Evolutionary conservation across 148 eudicot species (phyloP).

Genomic region (Cornus controversa): DNA sequence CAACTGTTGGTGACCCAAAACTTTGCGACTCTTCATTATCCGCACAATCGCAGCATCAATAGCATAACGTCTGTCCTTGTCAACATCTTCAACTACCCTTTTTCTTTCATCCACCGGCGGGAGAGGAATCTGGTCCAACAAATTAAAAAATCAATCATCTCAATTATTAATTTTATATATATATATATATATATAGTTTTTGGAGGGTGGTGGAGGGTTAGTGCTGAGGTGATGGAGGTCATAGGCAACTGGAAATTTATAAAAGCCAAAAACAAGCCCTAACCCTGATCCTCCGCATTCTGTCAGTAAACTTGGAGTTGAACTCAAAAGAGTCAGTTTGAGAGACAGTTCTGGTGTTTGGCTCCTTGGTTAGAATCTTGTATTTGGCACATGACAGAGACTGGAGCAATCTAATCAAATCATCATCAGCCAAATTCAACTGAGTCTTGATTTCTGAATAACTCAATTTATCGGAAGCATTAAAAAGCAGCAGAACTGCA

Average conservation of each 20-base stretch:
- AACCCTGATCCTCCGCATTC: constrained; percentile 45
- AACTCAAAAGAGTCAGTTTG: constrained; percentile 34
- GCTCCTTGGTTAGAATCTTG: constrained; percentile 40
- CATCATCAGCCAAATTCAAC: constrained; percentile 45
- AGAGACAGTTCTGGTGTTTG: constrained; percentile 27
- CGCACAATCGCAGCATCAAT: constrained; percentile 51
- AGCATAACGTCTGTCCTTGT: constrained; percentile 50
- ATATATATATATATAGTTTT: too few species aligned
- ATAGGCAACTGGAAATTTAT: too few species aligned
- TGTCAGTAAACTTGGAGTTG: constrained; percentile 42
- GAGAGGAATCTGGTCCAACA: constrained; percentile 39
- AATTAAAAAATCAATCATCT: neutral
- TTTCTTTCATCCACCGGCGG: constrained; percentile 47
- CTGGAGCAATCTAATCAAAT: constrained; percentile 36
- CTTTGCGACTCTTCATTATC: constrained; percentile 44
- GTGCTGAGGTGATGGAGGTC: too few species aligned
- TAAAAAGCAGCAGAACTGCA: constrained; percentile 43
- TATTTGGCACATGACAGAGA: constrained; percentile 48
- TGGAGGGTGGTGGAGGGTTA: too few species aligned
- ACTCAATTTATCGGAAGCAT: constrained; percentile 38
- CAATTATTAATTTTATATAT: neutral
- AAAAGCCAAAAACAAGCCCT: neutral
- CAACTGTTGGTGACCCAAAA: constrained; percentile 39
- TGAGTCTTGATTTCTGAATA: constrained; percentile 39
- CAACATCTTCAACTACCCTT: constrained; percentile 47